phyloP scores from a whole-genome alignment of 2,329 filamentous ascomycete species.

The Apiospora phragmitis region DNA sequence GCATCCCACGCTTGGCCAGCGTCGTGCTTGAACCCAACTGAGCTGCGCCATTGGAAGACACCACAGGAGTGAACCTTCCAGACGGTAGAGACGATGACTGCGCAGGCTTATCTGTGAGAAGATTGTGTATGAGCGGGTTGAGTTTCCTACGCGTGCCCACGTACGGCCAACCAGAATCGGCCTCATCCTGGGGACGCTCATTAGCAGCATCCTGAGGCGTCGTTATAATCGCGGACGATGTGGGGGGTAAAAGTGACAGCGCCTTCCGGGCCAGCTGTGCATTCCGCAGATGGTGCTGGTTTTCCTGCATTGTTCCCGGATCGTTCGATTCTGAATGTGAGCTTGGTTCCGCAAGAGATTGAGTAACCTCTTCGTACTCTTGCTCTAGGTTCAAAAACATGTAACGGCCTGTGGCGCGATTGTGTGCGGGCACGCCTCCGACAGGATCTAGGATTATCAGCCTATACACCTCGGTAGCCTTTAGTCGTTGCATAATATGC shows the following conservation, averaged over 20 bases:
- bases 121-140: conserved; percentile 92
- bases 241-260: conserved; percentile 75
- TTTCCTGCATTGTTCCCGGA: conserved; percentile 29
- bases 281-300: conserved; percentile 60
- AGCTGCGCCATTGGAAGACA: conserved; percentile 35
- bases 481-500: conserved; percentile 32
- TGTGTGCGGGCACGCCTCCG: conserved; percentile 76
- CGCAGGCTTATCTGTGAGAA: conserved; percentile 91
- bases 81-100: conserved; percentile 88
- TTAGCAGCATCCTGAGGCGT: conserved; percentile 81
- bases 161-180: conserved; percentile 51
- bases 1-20: conserved; percentile 88
- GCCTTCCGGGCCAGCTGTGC: conserved; percentile 70
- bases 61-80: conserved; percentile 55
- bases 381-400: conserved; percentile 94
- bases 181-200: conserved; percentile 45
- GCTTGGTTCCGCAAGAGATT: conserved; percentile 50
- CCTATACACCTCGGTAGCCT: conserved; percentile 63
- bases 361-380: conserved; percentile 71
- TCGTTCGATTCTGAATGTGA: conserved; percentile 22
- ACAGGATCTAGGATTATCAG: conserved; percentile 86
- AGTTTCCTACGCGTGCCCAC: conserved; percentile 52
- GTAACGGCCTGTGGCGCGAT: conserved; percentile 64
- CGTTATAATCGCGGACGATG: conserved; percentile 85
- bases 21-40: conserved; percentile 61